These are phyloP conservation scores for Phaeosphaeria sp. DNA, from an alignment of 2,329 filamentous ascomycete species.

Conservation along the genomic window DNA sequence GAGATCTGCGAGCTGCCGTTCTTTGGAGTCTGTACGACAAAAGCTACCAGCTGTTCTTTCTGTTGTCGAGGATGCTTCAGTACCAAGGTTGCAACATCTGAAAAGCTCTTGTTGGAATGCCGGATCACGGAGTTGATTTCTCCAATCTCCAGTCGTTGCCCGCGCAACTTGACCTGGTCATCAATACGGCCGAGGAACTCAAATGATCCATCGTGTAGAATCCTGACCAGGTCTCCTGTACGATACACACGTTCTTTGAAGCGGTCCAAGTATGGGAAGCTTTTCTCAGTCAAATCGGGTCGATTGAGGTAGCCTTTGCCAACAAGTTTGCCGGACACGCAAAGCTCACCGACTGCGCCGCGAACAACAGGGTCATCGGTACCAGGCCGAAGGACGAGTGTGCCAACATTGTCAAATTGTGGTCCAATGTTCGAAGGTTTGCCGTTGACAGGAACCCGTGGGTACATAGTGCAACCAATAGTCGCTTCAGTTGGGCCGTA, in stretches of 20 bases:
- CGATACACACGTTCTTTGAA: constrained; percentile 69
- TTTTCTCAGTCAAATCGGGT: constrained; percentile 75
- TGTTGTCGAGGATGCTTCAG: constrained; percentile 72
- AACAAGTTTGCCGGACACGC: constrained; percentile 84
- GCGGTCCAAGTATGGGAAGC: constrained; percentile 70
- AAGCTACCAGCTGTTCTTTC: constrained; percentile 85
- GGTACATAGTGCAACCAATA: constrained; percentile 89
- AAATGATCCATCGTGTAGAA: constrained; percentile 81
- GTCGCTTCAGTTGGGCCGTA: constrained; percentile 91
- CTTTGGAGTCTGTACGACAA: constrained; percentile 55
- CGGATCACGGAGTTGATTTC: constrained; percentile 89
- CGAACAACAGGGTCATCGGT: constrained; percentile 75
- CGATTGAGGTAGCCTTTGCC: constrained; percentile 89
- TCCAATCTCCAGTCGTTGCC: constrained; percentile 85
- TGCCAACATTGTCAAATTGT: constrained; percentile 87
- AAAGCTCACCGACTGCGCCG: constrained; percentile 85
- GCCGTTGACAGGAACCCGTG: constrained; percentile 77
- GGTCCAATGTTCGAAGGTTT: constrained; percentile 87
- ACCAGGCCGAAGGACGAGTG: constrained; percentile 74
- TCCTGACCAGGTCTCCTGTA: constrained; percentile 85
- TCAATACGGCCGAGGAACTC: constrained; percentile 88
- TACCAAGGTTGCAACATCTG: constrained; percentile 79
- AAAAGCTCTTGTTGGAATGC: constrained; percentile 61
- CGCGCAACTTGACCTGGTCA: constrained; percentile 89
- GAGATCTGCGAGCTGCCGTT: constrained; percentile 25